Evolutionary conservation across 1,284 basidiomycete genomes (phyloP).

Genomic region (Apiotrichum laibachii): DNA sequence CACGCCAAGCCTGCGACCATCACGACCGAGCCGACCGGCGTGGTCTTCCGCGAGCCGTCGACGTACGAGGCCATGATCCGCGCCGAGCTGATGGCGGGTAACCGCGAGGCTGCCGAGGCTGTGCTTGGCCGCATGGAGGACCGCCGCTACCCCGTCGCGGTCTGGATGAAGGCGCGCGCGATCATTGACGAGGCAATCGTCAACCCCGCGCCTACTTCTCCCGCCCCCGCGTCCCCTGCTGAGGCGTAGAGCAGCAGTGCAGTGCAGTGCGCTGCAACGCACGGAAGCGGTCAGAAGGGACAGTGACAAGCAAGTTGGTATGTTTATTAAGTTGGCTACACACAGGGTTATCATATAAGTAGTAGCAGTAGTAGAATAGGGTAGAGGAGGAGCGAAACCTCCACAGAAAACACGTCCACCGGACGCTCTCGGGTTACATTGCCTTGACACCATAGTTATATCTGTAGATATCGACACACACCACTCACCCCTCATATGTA

Average conservation of each 20-base stretch:
- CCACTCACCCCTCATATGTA: neutral
- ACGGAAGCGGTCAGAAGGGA: too few species aligned
- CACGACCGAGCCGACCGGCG: slow-evolving; percentile 46
- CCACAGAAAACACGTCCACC: neutral
- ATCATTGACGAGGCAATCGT: slow-evolving; percentile 31
- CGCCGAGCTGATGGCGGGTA: slow-evolving; percentile 77
- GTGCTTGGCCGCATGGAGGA: slow-evolving; percentile 74
- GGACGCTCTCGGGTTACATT: neutral
- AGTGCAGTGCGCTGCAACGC: too few species aligned
- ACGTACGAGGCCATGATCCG: slow-evolving; percentile 84
- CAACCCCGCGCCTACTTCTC: neutral
- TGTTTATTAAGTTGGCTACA: too few species aligned
- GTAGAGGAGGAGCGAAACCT: too few species aligned
- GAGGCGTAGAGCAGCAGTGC: neutral
- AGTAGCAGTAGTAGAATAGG: too few species aligned
- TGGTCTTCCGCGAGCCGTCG: slow-evolving; percentile 83
- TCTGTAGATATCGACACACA: neutral
- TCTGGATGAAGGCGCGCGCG: slow-evolving; percentile 39
- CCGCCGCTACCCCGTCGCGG: slow-evolving; percentile 46
- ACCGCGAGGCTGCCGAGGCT: slow-evolving; percentile 60
- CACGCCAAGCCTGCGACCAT: slow-evolving; percentile 51
- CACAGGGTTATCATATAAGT: too few species aligned
- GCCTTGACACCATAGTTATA: neutral
- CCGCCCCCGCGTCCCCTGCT: neutral
- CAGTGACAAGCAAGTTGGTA: too few species aligned